Evolutionary conservation across 2,329 filamentous ascomycete species (phyloP).

Genomic region (Hirsutella rhossiliensis): DNA sequence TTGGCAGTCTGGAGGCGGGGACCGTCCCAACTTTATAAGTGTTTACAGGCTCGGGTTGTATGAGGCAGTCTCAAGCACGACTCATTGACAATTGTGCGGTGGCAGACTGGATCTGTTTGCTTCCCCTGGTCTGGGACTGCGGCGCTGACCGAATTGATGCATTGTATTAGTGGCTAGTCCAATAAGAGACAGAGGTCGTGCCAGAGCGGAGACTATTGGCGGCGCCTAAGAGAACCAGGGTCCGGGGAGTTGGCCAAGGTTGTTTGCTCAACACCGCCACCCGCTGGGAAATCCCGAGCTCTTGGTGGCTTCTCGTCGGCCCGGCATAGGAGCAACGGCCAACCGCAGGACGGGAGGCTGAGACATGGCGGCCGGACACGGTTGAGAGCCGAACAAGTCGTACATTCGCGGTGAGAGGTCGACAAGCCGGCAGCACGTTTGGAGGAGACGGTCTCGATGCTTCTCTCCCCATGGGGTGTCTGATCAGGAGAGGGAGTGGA

Average conservation of each 20-base stretch:
- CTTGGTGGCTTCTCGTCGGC: neutral
- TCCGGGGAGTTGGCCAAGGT: neutral
- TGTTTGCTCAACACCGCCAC: neutral
- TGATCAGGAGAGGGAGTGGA: neutral
- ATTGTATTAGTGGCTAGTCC: neutral
- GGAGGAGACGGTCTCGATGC: neutral
- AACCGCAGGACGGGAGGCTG: neutral
- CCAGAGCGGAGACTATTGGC: neutral
- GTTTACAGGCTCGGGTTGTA: no score
- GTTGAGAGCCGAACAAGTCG: no score
- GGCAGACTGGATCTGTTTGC: no score
- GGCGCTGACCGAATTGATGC: neutral
- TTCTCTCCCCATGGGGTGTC: neutral
- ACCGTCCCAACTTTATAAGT: no score
- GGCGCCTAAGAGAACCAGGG: neutral
- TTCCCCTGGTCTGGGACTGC: no score
- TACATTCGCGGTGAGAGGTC: no score
- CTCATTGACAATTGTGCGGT: no score
- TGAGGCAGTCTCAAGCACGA: no score
- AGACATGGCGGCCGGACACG: no score
- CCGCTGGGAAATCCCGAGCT: neutral
- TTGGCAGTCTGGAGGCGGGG: no score
- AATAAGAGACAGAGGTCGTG: neutral
- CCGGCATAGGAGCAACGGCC: neutral
- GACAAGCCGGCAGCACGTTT: neutral